A percentile compares a stretch with the other conserved stretches of the same genome.
These are phyloP conservation scores for Crithidia expoeki DNA, from an alignment of 208 protist species.

Conservation along the genomic window DNA sequence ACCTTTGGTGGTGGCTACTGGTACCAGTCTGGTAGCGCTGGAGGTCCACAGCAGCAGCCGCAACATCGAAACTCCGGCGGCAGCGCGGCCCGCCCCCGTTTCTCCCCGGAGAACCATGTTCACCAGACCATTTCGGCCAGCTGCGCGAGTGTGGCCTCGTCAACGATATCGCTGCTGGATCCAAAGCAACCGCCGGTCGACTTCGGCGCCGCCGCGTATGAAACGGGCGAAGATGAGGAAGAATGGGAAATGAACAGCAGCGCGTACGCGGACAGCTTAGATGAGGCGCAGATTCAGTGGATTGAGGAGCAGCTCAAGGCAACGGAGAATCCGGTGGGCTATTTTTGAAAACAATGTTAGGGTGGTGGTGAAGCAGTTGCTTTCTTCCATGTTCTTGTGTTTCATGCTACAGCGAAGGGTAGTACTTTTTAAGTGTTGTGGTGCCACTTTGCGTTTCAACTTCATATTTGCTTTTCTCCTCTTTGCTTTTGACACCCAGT, in stretches of 20 bases:
- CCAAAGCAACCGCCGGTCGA: conserved; percentile 9
- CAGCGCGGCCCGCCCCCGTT: background rate
- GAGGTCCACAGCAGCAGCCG: background rate
- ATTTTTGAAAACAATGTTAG: conserved; percentile 34
- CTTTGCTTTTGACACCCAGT: background rate
- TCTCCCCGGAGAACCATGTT: background rate
- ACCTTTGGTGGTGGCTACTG: conserved; percentile 38
- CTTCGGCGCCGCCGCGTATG: conserved; percentile 17
- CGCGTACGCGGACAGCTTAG: conserved; percentile 80
- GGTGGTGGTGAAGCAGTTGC: background rate
- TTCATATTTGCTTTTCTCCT: background rate
- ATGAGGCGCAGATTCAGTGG: conserved; percentile 78
- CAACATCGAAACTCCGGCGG: background rate
- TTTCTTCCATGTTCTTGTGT: background rate
- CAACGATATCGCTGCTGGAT: conserved; percentile 35
- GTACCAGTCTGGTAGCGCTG: conserved; percentile 20
- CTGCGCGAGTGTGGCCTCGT: conserved; percentile 28
- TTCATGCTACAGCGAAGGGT: no score
- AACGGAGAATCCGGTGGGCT: conserved; percentile 61
- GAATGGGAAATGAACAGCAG: conserved; percentile 83
- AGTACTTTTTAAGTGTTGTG: background rate
- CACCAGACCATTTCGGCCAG: conserved; percentile 20
- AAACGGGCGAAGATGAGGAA: conserved; percentile 24
- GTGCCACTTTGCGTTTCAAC: background rate
- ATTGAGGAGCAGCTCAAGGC: conserved; percentile 76